These are phyloP conservation scores for Penicillium taxi DNA, from an alignment of 495 filamentous ascomycete genomes.

Conservation along the genomic window DNA sequence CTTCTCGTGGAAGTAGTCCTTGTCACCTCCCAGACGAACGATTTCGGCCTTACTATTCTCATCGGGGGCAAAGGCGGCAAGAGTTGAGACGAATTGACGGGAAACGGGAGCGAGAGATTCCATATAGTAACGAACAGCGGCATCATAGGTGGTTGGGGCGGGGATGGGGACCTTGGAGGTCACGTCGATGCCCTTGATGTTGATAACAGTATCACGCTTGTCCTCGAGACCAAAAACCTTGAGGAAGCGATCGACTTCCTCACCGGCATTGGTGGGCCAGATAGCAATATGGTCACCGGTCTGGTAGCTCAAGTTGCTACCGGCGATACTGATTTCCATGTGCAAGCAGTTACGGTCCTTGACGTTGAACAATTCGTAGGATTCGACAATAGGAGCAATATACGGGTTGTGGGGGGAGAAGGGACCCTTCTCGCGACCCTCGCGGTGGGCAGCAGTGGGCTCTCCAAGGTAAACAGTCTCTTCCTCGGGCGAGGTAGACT, in stretches of 20 bases:
- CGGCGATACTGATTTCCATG: slow-evolving; percentile 88
- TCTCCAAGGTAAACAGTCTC: slow-evolving; percentile 90
- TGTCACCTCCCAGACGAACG: slow-evolving; percentile 80
- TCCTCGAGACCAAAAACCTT: slow-evolving; percentile 62
- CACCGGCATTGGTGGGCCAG: slow-evolving; percentile 94
- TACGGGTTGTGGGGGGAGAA: slow-evolving; percentile 96
- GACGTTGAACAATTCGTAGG: slow-evolving; percentile 81
- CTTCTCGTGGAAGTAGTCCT: slow-evolving; percentile 91
- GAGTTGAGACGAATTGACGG: slow-evolving; percentile 82
- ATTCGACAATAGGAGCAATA: slow-evolving; percentile 88
- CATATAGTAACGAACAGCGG: slow-evolving; percentile 90
- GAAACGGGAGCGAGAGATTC: slow-evolving; percentile 94
- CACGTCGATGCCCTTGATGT: slow-evolving; percentile 85
- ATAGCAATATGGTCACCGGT: slow-evolving; percentile 96
- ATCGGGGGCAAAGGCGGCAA: slow-evolving; percentile 85
- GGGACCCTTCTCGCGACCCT: slow-evolving; percentile 76
- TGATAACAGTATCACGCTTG: slow-evolving; percentile 79
- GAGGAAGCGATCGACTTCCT: slow-evolving; percentile 87
- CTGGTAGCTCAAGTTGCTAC: slow-evolving; percentile 75
- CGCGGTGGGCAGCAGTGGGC: slow-evolving; percentile 91
- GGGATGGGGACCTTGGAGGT: slow-evolving; percentile 98
- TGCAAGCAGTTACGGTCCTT: slow-evolving; percentile 94
- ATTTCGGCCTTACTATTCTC: slow-evolving; percentile 79
- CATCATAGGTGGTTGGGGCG: slow-evolving; percentile 93
- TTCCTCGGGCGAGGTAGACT: slow-evolving; percentile 65